Evolutionary conservation across 1,139 yeast species (phyloP).

Genomic region (Scheffersomyces titani): DNA sequence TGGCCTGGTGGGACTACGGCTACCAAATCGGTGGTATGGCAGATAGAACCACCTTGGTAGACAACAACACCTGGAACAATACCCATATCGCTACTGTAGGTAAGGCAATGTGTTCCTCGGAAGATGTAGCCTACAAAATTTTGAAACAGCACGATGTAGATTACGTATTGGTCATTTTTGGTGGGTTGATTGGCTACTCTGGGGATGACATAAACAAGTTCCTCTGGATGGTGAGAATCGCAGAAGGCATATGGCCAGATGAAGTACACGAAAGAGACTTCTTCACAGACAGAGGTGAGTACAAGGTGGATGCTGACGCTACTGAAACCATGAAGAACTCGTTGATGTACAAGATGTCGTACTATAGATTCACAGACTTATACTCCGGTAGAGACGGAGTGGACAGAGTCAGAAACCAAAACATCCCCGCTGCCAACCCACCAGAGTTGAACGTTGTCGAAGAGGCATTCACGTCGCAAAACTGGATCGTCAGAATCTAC

Average conservation of each 20-base stretch:
- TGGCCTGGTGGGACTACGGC: slow-evolving; percentile 99
- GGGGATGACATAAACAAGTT: slow-evolving; percentile 98
- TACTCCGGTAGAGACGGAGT: slow-evolving; percentile 66
- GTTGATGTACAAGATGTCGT: slow-evolving; percentile 93
- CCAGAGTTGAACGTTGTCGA: slow-evolving; percentile 77
- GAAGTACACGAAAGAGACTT: slow-evolving; percentile 84
- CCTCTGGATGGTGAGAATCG: slow-evolving; percentile 97
- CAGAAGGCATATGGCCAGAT: slow-evolving; percentile 99
- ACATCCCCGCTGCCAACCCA: slow-evolving; percentile 55
- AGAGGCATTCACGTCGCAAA: slow-evolving; percentile 93
- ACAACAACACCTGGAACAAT: slow-evolving; percentile 99
- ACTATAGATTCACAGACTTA: slow-evolving; percentile 79
- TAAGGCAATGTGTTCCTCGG: slow-evolving; percentile 91
- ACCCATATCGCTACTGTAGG: slow-evolving; percentile 99
- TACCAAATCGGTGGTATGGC: slow-evolving; percentile 99
- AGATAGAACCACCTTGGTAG: slow-evolving; percentile 96
- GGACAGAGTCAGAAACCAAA: slow-evolving; percentile 90
- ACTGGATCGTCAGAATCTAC: slow-evolving; percentile 95
- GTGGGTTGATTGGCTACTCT: slow-evolving; percentile 89
- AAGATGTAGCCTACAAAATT: slow-evolving; percentile 85
- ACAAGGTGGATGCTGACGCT: slow-evolving; percentile 81
- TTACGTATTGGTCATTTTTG: slow-evolving; percentile 89
- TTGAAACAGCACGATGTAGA: slow-evolving; percentile 93
- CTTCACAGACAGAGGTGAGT: slow-evolving; percentile 86
- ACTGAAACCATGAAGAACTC: slow-evolving; percentile 84